Percentiles rank a stretch among this genome's conserved stretches.
phyloP scores from a whole-genome alignment of 495 filamentous ascomycete genomes.

The Mytilinidion resinicola region DNA sequence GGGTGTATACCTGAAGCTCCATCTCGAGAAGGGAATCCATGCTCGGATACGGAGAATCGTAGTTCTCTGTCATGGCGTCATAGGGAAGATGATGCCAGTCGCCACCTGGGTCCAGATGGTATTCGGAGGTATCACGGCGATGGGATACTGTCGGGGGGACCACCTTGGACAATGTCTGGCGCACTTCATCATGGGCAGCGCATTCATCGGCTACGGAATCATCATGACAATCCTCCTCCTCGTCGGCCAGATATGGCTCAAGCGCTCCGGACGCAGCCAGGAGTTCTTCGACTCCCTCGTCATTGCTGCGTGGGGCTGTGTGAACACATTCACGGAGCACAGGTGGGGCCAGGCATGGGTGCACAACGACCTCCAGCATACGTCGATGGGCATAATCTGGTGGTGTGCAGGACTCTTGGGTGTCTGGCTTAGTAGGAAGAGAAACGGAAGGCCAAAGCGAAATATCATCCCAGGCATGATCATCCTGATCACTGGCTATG shows the following conservation, averaged over 20 bases:
- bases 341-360: slow-evolving; percentile 87
- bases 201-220: slow-evolving; percentile 92
- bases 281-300: slow-evolving; percentile 94
- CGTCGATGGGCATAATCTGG: slow-evolving; percentile 95
- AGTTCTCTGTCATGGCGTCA: slow-evolving; percentile 66
- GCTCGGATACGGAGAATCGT: slow-evolving; percentile 66
- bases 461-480: slow-evolving; percentile 91
- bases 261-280: slow-evolving; percentile 77
- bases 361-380: slow-evolving; percentile 94
- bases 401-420: slow-evolving; percentile 89
- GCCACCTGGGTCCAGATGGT: slow-evolving; percentile 92
- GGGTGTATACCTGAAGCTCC: slow-evolving; percentile 83
- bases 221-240: slow-evolving; percentile 79
- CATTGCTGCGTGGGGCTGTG: slow-evolving; percentile 88
- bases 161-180: slow-evolving; percentile 90
- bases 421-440: slow-evolving; percentile 79
- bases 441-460: slow-evolving; percentile 78
- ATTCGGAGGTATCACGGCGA: slow-evolving; percentile 86
- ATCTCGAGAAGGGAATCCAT: slow-evolving; percentile 76
- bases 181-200: slow-evolving; percentile 97
- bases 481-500: slow-evolving; percentile 89
- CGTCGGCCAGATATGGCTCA: slow-evolving; percentile 82
- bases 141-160: slow-evolving; percentile 91
- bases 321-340: slow-evolving; percentile 98
- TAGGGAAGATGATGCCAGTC: slow-evolving; percentile 83